These are phyloP conservation scores for Suillus lakei DNA, from an alignment of 768 basidiomycete species.

Conservation along the genomic window DNA sequence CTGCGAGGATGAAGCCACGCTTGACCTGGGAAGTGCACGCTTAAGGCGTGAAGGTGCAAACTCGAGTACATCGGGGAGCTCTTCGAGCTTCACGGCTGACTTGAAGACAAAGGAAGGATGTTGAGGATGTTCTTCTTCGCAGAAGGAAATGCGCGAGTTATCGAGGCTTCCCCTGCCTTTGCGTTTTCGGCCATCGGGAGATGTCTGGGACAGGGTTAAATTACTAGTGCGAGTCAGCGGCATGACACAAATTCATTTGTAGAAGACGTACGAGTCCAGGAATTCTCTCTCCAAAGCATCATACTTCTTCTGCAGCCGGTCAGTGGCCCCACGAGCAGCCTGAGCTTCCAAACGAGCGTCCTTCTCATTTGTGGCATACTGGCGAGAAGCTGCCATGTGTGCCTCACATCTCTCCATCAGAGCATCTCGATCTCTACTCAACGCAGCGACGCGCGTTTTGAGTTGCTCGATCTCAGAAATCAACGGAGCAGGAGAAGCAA, in stretches of 20 bases:
- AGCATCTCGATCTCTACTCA: constrained; percentile 45
- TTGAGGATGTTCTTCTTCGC: neutral
- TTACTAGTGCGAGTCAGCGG: constrained; percentile 3
- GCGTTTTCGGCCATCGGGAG: constrained; percentile 7
- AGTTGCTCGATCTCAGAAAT: constrained; percentile 41
- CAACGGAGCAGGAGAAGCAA: constrained; percentile 27
- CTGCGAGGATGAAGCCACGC: constrained; percentile 12
- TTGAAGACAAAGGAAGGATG: neutral
- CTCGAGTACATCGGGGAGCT: too few species aligned
- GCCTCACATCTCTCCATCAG: constrained; percentile 50
- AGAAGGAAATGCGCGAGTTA: neutral
- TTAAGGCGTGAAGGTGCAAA: constrained; percentile 23
- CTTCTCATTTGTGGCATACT: constrained; percentile 37
- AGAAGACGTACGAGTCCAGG: constrained; percentile 3
- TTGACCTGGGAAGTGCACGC: constrained; percentile 32
- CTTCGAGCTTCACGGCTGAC: neutral
- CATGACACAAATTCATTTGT: neutral
- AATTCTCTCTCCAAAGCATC: constrained; percentile 31
- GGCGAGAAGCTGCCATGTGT: constrained; percentile 39
- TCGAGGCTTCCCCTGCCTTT: constrained; percentile 2
- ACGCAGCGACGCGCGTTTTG: constrained; percentile 42
- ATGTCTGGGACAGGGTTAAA: neutral
- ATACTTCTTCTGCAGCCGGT: constrained; percentile 42
- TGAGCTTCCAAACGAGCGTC: constrained; percentile 33
- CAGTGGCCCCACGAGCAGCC: constrained; percentile 43